A percentile compares a stretch with the other conserved stretches of the same genome.
These are phyloP conservation scores for Aspergillus amoenus DNA, from an alignment of 2,329 filamentous ascomycete species.

Conservation along the genomic window DNA sequence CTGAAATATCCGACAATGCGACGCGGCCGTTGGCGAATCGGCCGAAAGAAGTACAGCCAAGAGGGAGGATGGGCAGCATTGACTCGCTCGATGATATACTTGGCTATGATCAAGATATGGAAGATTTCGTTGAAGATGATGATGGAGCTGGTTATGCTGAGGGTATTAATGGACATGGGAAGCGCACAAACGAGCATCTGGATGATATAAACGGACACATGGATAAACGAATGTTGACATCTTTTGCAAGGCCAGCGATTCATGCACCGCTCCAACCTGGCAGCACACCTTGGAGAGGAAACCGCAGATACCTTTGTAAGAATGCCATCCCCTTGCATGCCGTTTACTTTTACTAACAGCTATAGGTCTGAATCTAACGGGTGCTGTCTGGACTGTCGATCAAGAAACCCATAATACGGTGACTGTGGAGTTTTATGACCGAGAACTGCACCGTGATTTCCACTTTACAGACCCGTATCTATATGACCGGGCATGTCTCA, in stretches of 20 bases:
- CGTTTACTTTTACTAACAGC: slow-evolving; percentile 31
- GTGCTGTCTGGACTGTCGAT: slow-evolving; percentile 95
- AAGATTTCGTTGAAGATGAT: slow-evolving; percentile 91
- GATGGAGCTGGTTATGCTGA: slow-evolving; percentile 87
- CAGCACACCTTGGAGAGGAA: slow-evolving; percentile 92
- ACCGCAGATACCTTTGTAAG: slow-evolving; percentile 82
- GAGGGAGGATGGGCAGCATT: slow-evolving; percentile 61
- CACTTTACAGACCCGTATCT: slow-evolving; percentile 96
- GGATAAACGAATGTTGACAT: slow-evolving; percentile 53
- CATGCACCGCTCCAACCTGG: slow-evolving; percentile 91
- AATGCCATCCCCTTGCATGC: neutral
- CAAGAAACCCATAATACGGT: slow-evolving; percentile 92
- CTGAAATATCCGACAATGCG: slow-evolving; percentile 67
- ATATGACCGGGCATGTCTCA: slow-evolving; percentile 94
- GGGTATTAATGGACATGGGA: slow-evolving; percentile 62
- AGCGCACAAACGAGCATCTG: slow-evolving; percentile 56
- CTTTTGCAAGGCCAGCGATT: slow-evolving; percentile 61
- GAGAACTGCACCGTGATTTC: slow-evolving; percentile 86
- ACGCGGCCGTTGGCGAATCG: slow-evolving; percentile 58
- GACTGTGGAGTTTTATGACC: slow-evolving; percentile 96
- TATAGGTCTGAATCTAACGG: slow-evolving; percentile 74
- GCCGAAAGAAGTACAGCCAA: slow-evolving; percentile 52
- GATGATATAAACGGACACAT: slow-evolving; percentile 45
- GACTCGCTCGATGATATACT: slow-evolving; percentile 85
- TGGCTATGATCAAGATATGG: slow-evolving; percentile 61